Percentiles rank a stretch among this genome's conserved stretches.
These are phyloP conservation scores for Laguncularia racemosa DNA, from an alignment of 345 rosid genomes.

Conservation along the genomic window DNA sequence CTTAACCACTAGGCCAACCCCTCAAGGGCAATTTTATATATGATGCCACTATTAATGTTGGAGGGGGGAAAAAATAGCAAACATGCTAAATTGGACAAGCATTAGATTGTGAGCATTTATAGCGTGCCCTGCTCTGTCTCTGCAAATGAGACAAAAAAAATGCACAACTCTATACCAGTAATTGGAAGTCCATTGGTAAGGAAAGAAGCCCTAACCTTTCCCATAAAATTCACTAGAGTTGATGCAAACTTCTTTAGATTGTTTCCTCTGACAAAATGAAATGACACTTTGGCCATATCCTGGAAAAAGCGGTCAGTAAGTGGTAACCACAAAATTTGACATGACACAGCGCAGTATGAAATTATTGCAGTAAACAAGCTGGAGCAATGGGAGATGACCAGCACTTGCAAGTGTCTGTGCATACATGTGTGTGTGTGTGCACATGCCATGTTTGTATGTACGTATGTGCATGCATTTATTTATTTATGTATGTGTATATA, in stretches of 20 bases:
- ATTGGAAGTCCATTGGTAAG: neutral
- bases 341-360: neutral
- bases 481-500: too few relatives aligned
- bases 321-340: neutral
- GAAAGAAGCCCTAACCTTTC: conserved; percentile 49
- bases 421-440: too few relatives aligned
- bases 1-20: too few relatives aligned
- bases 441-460: too few relatives aligned
- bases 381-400: neutral
- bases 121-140: neutral
- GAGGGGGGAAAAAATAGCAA: too few relatives aligned
- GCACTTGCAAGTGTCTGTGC: neutral
- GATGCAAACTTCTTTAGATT: conserved; percentile 64
- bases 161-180: too few relatives aligned
- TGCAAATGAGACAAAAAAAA: too few relatives aligned
- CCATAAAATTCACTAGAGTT: conserved; percentile 70
- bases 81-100: too few relatives aligned
- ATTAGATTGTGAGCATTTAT: too few relatives aligned
- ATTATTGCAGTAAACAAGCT: neutral
- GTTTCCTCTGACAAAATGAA: conserved; percentile 86
- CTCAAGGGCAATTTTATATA: too few relatives aligned
- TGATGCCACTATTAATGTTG: too few relatives aligned
- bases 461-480: too few relatives aligned
- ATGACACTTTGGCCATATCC: conserved; percentile 83
- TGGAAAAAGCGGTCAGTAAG: conserved; percentile 21